Conservation (phyloP, 2,329 filamentous ascomycete genomes). For the Colletotrichum brevisporum region DNA sequence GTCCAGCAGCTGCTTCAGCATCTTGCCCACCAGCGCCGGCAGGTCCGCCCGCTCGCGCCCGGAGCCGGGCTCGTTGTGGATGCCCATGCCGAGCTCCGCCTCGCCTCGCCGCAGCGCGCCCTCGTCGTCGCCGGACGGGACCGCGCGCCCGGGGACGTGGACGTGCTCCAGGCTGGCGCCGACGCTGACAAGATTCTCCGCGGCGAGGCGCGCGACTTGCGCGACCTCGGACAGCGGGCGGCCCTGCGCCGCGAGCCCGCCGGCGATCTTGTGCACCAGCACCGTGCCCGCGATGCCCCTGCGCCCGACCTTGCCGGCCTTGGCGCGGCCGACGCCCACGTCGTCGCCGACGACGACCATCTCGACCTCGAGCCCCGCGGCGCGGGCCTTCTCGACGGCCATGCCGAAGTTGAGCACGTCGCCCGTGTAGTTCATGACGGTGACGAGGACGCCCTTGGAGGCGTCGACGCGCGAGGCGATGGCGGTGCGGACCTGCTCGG, state of each 20-base stretch:
- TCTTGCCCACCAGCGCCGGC: constrained; percentile 70
- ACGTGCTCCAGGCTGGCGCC: constrained; percentile 90
- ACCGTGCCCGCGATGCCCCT: constrained; percentile 93
- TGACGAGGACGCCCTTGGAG: constrained; percentile 83
- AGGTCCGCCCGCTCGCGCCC: constrained; percentile 66
- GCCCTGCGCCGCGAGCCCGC: constrained; percentile 84
- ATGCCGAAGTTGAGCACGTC: constrained; percentile 94
- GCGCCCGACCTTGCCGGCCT: constrained; percentile 91
- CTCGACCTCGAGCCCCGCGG: constrained; percentile 81
- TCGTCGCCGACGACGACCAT: constrained; percentile 96
- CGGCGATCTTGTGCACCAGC: constrained; percentile 90
- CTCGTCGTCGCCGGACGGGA: constrained; percentile 59
- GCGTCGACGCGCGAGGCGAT: constrained; percentile 74
- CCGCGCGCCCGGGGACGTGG: constrained; percentile 86
- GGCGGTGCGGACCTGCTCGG: constrained; percentile 81
- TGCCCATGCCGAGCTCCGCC: constrained; percentile 81
- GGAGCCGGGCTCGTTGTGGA: constrained; percentile 79
- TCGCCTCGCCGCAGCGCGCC: constrained; percentile 69
- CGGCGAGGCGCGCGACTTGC: constrained; percentile 77
- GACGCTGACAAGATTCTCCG: constrained; percentile 85
- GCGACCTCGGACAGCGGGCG: constrained; percentile 78
- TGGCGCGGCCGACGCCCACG: constrained; percentile 85
- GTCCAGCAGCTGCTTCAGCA: constrained; percentile 80
- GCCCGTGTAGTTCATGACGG: constrained; percentile 95
- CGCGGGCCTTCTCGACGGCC: constrained; percentile 91